A percentile compares a stretch with the other conserved stretches of the same genome.
Evolutionary conservation across 75 land plant genomes (phyloP).

Genomic region (Cunninghamia lanceolata): DNA sequence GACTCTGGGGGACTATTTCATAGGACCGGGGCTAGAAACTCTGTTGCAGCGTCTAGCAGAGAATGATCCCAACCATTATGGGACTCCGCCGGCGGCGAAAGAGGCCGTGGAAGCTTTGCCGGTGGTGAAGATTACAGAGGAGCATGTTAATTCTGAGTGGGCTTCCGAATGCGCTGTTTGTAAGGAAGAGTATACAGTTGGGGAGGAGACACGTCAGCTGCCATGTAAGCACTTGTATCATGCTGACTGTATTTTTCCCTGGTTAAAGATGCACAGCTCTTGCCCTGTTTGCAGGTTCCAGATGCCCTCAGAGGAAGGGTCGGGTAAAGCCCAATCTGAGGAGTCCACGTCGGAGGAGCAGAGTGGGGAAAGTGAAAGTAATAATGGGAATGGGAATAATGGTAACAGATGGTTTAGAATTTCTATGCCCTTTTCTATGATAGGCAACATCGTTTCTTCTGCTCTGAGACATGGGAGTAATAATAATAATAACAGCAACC

Average conservation of each 20-base stretch:
- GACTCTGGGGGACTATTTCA: slow-evolving; percentile 49
- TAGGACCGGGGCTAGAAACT: slow-evolving; percentile 55
- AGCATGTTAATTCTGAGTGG: slow-evolving; percentile 15
- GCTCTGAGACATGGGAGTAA: not conserved
- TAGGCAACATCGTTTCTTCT: not conserved
- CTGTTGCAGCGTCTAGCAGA: slow-evolving; percentile 70
- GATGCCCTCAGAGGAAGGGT: slow-evolving; percentile 28
- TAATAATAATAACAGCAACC: not conserved
- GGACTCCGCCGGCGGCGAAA: slow-evolving; percentile 45
- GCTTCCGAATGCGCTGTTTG: slow-evolving; percentile 35
- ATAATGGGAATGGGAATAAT: not conserved
- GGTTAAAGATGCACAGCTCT: slow-evolving; percentile 43
- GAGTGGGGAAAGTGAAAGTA: not conserved
- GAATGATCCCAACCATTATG: slow-evolving; percentile 45
- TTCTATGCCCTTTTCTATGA: not conserved
- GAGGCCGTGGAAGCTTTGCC: slow-evolving; percentile 36
- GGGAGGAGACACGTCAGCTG: slow-evolving; percentile 32
- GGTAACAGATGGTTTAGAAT: not conserved
- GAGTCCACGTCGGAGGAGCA: not conserved
- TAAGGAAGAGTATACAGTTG: slow-evolving; percentile 29
- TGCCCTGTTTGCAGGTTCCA: slow-evolving; percentile 45
- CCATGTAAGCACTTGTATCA: slow-evolving; percentile 52
- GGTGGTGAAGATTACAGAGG: slow-evolving; percentile 17
- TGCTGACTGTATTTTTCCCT: slow-evolving; percentile 35
- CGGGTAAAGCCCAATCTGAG: slow-evolving; percentile 5